phyloP scores from a whole-genome alignment of 495 filamentous ascomycete species.

The Apiosordaria backusii region DNA sequence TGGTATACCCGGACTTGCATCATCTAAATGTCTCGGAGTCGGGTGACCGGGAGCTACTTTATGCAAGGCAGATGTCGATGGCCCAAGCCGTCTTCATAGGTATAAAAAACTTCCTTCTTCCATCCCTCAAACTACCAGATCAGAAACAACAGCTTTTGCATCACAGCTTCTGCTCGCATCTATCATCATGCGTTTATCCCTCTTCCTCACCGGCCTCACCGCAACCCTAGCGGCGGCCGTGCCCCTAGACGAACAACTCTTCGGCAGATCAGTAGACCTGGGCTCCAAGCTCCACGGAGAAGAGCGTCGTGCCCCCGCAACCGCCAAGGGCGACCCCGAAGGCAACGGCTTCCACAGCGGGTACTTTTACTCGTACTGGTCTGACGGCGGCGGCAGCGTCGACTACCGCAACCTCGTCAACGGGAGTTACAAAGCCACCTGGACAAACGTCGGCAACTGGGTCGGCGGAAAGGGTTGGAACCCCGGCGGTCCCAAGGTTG shows the following conservation, averaged over 20 bases:
- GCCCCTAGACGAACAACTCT: constrained; percentile 25
- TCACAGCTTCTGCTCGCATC: background rate
- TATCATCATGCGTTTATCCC: constrained; percentile 6
- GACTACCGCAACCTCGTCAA: constrained; percentile 50
- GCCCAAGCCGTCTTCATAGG: background rate
- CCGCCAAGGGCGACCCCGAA: constrained; percentile 14
- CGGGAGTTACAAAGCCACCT: constrained; percentile 50
- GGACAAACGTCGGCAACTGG: constrained; percentile 51
- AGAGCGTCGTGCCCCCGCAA: background rate
- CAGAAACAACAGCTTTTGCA: background rate
- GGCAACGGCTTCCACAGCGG: constrained; percentile 51
- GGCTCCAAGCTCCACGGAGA: constrained; percentile 19
- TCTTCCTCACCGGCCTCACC: constrained; percentile 25
- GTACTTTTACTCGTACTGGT: constrained; percentile 59
- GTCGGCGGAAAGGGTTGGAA: constrained; percentile 59
- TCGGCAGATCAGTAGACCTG: constrained; percentile 20
- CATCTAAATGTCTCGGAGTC: background rate
- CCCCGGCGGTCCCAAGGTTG: constrained; percentile 45
- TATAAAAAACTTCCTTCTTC: background rate
- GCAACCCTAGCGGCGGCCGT: constrained; percentile 22
- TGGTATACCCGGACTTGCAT: background rate
- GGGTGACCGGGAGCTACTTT: background rate
- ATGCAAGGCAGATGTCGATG: background rate
- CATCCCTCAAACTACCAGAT: background rate
- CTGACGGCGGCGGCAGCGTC: constrained; percentile 50